Conservation (phyloP, 352 stramenopile species). For the Globisporangium cylindrosporum region DNA sequence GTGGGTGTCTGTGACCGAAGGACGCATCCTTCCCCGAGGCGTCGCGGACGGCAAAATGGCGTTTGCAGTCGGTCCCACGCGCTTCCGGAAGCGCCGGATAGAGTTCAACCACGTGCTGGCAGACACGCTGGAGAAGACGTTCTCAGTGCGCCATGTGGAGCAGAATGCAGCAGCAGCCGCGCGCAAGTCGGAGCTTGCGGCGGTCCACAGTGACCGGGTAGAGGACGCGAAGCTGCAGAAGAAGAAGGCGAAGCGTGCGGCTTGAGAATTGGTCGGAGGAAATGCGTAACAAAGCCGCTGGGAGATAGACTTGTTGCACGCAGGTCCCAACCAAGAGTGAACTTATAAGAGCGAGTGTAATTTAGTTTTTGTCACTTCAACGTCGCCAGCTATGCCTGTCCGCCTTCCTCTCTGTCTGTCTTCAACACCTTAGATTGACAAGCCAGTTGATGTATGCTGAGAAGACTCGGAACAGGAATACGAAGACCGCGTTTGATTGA, state of each 20-base stretch:
- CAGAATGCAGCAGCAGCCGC: slow-evolving; percentile 20
- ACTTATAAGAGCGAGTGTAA: slow-evolving; percentile 14
- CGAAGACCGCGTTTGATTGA: too few relatives aligned
- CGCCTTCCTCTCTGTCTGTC: neutral
- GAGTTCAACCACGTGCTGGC: slow-evolving; percentile 50
- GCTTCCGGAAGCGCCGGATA: slow-evolving; percentile 35
- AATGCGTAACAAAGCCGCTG: neutral
- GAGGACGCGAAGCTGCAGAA: slow-evolving; percentile 8
- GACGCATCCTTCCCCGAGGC: slow-evolving; percentile 66
- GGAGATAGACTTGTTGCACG: neutral
- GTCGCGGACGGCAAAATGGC: slow-evolving; percentile 47
- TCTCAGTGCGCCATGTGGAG: slow-evolving; percentile 35
- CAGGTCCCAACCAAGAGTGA: neutral
- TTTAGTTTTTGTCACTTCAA: slow-evolving; percentile 15
- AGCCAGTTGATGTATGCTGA: neutral
- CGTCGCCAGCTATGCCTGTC: neutral
- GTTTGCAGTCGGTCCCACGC: slow-evolving; percentile 41
- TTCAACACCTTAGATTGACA: neutral
- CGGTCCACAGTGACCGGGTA: slow-evolving; percentile 3
- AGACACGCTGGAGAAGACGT: slow-evolving; percentile 50
- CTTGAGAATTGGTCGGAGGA: neutral
- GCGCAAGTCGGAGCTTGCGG: slow-evolving; percentile 21
- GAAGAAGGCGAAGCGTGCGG: slow-evolving; percentile 16
- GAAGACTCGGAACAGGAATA: too few relatives aligned
- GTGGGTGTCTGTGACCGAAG: slow-evolving; percentile 70